Conservation (phyloP, 306 rosid genomes). For the Castanea mollissima region DNA sequence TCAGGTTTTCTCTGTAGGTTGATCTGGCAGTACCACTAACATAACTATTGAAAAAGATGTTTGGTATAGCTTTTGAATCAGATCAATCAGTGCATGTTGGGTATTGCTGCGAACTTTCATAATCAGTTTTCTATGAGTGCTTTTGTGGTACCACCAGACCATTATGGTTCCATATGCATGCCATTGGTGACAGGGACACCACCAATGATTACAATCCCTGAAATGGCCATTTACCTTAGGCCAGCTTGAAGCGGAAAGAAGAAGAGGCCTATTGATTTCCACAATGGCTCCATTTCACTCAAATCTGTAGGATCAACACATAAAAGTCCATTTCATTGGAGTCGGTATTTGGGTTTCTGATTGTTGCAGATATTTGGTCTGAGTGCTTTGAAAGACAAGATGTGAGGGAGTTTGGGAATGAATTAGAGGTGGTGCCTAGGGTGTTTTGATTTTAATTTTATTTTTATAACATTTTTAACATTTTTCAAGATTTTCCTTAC, state of each 20-base stretch:
- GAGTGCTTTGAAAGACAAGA: background rate
- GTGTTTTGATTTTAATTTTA: background rate
- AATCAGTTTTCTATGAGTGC: no score
- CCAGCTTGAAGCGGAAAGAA: background rate
- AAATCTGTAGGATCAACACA: background rate
- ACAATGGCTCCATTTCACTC: background rate
- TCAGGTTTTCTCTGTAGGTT: no score
- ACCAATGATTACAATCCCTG: background rate
- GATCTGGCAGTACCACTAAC: no score
- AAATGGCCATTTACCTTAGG: background rate
- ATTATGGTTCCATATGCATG: background rate
- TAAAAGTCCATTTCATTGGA: background rate
- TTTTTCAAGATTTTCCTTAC: background rate
- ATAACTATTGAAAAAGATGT: background rate
- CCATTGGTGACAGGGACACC: background rate
- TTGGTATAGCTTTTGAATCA: background rate
- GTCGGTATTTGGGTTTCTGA: background rate
- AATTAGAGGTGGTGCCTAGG: background rate
- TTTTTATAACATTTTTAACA: background rate
- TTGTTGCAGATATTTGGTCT: background rate
- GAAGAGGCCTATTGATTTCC: background rate
- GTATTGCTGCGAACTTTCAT: background rate
- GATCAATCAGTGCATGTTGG: background rate
- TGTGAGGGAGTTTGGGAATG: background rate
- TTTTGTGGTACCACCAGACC: background rate